phyloP scores from a whole-genome alignment of 2,329 filamentous ascomycete species.

The Apiospora phragmitis region DNA sequence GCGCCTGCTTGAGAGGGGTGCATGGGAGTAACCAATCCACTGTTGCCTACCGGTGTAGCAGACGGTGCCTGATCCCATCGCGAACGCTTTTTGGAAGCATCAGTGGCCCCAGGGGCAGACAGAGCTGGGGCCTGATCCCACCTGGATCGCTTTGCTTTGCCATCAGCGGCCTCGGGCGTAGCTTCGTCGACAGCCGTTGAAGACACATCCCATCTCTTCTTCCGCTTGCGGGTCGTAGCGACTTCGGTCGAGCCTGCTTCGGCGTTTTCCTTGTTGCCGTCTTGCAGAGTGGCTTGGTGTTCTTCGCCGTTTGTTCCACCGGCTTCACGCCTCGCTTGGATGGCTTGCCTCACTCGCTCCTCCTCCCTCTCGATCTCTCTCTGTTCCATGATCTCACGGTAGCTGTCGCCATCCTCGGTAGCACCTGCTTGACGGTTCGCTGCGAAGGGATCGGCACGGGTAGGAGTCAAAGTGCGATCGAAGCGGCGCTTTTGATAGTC shows the following conservation, averaged over 20 bases:
- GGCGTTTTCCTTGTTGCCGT: slow-evolving; percentile 71
- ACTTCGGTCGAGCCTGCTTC: slow-evolving; percentile 69
- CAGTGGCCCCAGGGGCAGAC: slow-evolving; percentile 48
- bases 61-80: slow-evolving; percentile 91
- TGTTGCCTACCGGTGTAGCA: slow-evolving; percentile 72
- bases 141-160: slow-evolving; percentile 73
- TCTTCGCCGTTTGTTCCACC: slow-evolving; percentile 58
- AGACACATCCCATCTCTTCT: slow-evolving; percentile 90
- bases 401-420: slow-evolving; percentile 73
- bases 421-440: slow-evolving; percentile 69
- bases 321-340: slow-evolving; percentile 68
- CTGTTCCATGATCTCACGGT: slow-evolving; percentile 86
- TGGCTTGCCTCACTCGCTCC: slow-evolving; percentile 77
- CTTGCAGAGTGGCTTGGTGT: slow-evolving; percentile 73
- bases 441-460: slow-evolving; percentile 82
- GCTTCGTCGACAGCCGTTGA: slow-evolving; percentile 54
- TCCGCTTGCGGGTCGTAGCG: slow-evolving; percentile 72
- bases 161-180: slow-evolving; percentile 48
- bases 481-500: slow-evolving; percentile 97
- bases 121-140: slow-evolving; percentile 82
- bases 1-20: slow-evolving; percentile 66
- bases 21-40: slow-evolving; percentile 76
- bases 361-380: slow-evolving; percentile 93
- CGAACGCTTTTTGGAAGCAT: slow-evolving; percentile 72
- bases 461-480: slow-evolving; percentile 82